Evolutionary conservation across 768 basidiomycete species (phyloP).

Genomic region (Lentinula guzmanii): DNA sequence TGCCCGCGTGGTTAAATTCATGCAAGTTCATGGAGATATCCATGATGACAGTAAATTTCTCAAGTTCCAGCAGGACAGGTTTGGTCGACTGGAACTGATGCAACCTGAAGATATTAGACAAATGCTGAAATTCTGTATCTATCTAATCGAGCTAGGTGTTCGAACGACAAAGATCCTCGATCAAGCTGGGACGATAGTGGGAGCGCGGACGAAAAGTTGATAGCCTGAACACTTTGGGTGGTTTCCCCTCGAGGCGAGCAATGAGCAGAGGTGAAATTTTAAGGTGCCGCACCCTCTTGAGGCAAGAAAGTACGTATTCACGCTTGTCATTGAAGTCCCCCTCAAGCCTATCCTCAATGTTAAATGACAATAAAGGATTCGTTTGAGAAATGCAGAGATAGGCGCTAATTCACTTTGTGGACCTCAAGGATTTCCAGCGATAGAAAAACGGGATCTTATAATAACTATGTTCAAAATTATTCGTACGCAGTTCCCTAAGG

Average conservation of each 20-base stretch:
- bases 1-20: no score
- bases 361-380: not conserved
- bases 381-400: not conserved
- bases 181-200: not conserved
- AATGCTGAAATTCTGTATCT: not conserved
- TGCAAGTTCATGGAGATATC: no score
- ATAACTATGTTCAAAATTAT: not conserved
- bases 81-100: no score
- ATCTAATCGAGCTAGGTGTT: not conserved
- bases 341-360: not conserved
- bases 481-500: not conserved
- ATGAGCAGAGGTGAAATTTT: not conserved
- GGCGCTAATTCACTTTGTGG: not conserved
- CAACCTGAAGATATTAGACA: no score
- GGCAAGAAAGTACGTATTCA: not conserved
- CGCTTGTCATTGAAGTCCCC: not conserved
- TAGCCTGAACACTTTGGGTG: not conserved
- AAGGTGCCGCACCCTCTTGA: not conserved
- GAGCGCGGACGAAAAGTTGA: not conserved
- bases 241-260: not conserved
- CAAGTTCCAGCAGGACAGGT: no score
- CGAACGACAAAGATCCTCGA: no score
- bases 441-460: not conserved
- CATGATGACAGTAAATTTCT: no score
- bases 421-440: not conserved